Conservation (phyloP, 768 basidiomycete genomes). For the Exsudoporus frostii region DNA sequence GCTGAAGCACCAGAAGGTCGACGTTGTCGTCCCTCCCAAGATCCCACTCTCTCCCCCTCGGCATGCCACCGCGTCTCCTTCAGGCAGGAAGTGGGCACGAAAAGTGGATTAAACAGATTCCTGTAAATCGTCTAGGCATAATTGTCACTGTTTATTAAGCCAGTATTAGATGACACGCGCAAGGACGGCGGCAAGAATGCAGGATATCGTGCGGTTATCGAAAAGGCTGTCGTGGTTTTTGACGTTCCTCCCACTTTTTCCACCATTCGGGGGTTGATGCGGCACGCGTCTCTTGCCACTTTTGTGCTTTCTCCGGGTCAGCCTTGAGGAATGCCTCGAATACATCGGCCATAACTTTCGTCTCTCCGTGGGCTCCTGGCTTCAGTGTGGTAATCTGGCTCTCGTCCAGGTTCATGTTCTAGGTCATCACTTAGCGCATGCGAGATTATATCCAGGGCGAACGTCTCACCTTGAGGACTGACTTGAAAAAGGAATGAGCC, state of each 20-base stretch:
- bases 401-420: slow-evolving; percentile 22
- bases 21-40: slow-evolving; percentile 43
- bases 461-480: slow-evolving; percentile 25
- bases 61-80: slow-evolving; percentile 40
- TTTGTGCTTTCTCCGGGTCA: slow-evolving; percentile 18
- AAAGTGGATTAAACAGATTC: slow-evolving; percentile 58
- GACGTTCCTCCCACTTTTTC: slow-evolving; percentile 28
- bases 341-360: slow-evolving; percentile 15
- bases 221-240: slow-evolving; percentile 8
- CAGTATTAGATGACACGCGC: background rate
- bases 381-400: slow-evolving; percentile 8
- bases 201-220: background rate
- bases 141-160: slow-evolving; percentile 19
- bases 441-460: background rate
- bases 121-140: slow-evolving; percentile 13
- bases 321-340: slow-evolving; percentile 27
- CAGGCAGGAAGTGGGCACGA: slow-evolving; percentile 66
- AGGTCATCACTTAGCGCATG: background rate
- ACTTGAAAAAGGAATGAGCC: slow-evolving; percentile 24
- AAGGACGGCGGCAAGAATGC: background rate
- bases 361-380: slow-evolving; percentile 6
- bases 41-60: slow-evolving; percentile 44
- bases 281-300: slow-evolving; percentile 25
- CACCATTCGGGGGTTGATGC: slow-evolving; percentile 28
- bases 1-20: slow-evolving; percentile 32